phyloP scores from a whole-genome alignment of 2,329 filamentous ascomycete genomes.

The Ophiosphaerella herpotricha region DNA sequence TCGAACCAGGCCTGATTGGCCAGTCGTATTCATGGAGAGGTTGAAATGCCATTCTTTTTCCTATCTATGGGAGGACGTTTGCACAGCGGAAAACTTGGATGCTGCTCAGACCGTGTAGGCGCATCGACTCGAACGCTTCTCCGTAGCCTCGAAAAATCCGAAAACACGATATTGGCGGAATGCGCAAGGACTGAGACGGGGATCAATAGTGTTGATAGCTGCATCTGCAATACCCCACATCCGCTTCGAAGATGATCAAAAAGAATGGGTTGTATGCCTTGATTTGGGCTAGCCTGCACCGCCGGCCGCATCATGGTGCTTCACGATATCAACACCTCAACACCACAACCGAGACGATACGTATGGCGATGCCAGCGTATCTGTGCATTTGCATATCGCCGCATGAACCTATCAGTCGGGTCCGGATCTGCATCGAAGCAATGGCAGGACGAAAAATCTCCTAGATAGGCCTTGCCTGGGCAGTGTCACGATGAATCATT shows the following conservation, averaged over 20 bases:
- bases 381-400: neutral
- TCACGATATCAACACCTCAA: slow-evolving; percentile 19
- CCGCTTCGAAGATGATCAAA: slow-evolving; percentile 12
- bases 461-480: too few relatives aligned
- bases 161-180: slow-evolving; percentile 6
- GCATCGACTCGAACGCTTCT: slow-evolving; percentile 11
- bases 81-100: slow-evolving; percentile 32
- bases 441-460: neutral
- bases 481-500: neutral
- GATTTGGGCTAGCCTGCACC: slow-evolving; percentile 12
- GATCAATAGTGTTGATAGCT: slow-evolving; percentile 17
- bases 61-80: slow-evolving; percentile 33
- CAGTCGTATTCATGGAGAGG: slow-evolving; percentile 4
- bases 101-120: slow-evolving; percentile 10
- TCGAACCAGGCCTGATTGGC: slow-evolving; percentile 26
- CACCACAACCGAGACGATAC: slow-evolving; percentile 23
- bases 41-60: slow-evolving; percentile 10
- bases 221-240: slow-evolving; percentile 24
- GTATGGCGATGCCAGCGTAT: slow-evolving; percentile 18
- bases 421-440: too few relatives aligned
- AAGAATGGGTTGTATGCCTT: slow-evolving; percentile 17
- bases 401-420: slow-evolving; percentile 1
- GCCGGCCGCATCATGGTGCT: slow-evolving; percentile 26
- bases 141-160: slow-evolving; percentile 6
- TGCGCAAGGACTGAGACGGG: slow-evolving; percentile 11